Conservation (phyloP, 306 rosid species). For the Comarum palustre region DNA sequence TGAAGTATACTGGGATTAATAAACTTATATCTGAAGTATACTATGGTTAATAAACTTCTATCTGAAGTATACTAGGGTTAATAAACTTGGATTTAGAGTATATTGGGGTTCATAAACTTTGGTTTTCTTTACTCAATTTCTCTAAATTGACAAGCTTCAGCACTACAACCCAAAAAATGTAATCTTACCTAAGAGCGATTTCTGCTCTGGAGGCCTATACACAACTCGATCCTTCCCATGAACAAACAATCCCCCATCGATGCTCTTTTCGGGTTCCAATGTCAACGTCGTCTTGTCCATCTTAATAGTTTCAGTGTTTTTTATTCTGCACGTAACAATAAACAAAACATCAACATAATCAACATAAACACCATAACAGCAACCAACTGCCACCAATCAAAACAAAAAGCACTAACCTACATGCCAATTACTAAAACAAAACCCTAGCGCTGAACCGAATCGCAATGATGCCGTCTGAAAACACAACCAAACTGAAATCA, state of each 20-base stretch:
- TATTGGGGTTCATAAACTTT: too few species aligned
- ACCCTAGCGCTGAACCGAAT: background rate
- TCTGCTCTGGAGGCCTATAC: conserved; percentile 62
- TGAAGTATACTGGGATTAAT: too few species aligned
- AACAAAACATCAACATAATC: conserved; percentile 1
- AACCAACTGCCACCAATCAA: background rate
- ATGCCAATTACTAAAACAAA: background rate
- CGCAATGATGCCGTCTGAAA: conserved; percentile 8
- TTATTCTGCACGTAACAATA: conserved; percentile 38
- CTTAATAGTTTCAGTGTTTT: conserved; percentile 43
- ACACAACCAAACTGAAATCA: background rate
- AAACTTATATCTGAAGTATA: too few species aligned
- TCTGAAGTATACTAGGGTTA: too few species aligned
- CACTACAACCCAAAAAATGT: background rate
- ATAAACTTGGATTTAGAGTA: too few species aligned
- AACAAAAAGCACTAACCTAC: conserved; percentile 28
- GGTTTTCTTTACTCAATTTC: background rate
- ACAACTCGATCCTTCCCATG: conserved; percentile 75
- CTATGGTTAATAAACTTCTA: too few species aligned
- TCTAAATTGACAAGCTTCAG: background rate
- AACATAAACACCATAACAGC: background rate
- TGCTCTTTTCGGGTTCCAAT: conserved; percentile 58
- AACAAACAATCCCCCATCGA: conserved; percentile 59
- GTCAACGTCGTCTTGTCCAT: conserved; percentile 48
- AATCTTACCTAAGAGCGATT: conserved; percentile 63